Evolutionary conservation across 1,284 basidiomycete genomes (phyloP).

Genomic region (Fomitiporia mediterranea): DNA sequence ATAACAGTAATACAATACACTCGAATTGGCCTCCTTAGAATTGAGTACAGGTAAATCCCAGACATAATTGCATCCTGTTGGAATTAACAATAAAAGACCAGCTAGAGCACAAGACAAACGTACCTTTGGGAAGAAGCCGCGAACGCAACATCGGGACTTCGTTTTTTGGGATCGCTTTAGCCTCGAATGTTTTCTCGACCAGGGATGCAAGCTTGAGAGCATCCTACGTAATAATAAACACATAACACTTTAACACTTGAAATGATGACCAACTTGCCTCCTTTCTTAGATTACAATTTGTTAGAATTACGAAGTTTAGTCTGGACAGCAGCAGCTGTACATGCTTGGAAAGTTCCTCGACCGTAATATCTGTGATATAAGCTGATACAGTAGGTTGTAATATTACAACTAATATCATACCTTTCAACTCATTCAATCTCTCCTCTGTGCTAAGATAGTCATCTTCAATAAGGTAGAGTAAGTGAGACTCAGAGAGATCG

Average conservation of each 20-base stretch:
- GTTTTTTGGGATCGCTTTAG: conserved; percentile 50
- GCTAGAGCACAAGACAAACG: conserved; percentile 19
- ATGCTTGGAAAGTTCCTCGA: conserved; percentile 71
- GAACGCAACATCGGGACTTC: conserved; percentile 55
- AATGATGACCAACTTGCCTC: neutral
- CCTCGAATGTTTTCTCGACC: conserved; percentile 63
- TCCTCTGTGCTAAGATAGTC: conserved; percentile 78
- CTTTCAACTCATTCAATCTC: conserved; percentile 69
- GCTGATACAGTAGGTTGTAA: neutral
- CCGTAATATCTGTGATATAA: conserved; percentile 56
- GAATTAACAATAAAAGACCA: conserved; percentile 19
- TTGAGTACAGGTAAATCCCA: conserved; percentile 74
- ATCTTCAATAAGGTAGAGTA: conserved; percentile 66
- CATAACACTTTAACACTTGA: conserved; percentile 16
- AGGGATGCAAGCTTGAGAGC: conserved; percentile 71
- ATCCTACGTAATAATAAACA: conserved; percentile 42
- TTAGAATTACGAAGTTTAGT: conserved; percentile 73
- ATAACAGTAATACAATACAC: conserved; percentile 76
- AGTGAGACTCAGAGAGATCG: conserved; percentile 76
- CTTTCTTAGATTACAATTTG: conserved; percentile 33
- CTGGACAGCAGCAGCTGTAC: conserved; percentile 59
- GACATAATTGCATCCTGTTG: conserved; percentile 62
- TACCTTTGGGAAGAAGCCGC: conserved; percentile 66
- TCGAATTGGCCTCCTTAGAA: conserved; percentile 82
- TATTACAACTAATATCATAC: conserved; percentile 37